Conservation (phyloP, 2,329 filamentous ascomycete genomes). For the Thielaviopsis ethacetica region DNA sequence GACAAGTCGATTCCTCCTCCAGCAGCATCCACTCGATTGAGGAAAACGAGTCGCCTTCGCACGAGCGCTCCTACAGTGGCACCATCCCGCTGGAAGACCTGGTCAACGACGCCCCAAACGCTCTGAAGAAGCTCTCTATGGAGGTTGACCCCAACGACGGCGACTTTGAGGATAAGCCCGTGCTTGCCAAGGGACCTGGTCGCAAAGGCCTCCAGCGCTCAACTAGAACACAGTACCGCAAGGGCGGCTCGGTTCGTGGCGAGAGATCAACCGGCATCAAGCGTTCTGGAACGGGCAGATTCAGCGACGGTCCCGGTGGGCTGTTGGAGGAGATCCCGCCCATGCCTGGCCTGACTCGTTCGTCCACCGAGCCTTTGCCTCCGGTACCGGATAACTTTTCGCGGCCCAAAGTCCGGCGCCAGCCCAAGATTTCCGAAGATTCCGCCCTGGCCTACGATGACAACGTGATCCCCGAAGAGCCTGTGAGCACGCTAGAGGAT, state of each 20-base stretch:
- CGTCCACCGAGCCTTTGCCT: conserved; percentile 50
- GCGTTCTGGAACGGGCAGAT: conserved; percentile 32
- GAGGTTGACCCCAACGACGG: conserved; percentile 36
- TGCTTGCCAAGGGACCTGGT: conserved; percentile 58
- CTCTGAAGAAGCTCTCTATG: conserved; percentile 53
- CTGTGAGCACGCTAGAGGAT: background rate
- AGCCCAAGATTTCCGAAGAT: conserved; percentile 34
- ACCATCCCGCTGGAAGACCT: conserved; percentile 59
- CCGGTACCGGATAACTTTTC: conserved; percentile 40
- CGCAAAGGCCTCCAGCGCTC: conserved; percentile 69
- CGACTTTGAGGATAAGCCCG: conserved; percentile 50
- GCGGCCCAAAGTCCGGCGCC: conserved; percentile 34
- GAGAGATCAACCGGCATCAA: conserved; percentile 62
- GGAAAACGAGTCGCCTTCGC: conserved; percentile 63
- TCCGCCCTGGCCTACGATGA: conserved; percentile 14
- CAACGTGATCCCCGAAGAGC: background rate
- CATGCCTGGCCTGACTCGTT: conserved; percentile 34
- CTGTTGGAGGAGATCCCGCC: conserved; percentile 19
- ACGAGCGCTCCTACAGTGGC: conserved; percentile 42
- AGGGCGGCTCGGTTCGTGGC: conserved; percentile 65
- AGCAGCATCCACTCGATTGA: conserved; percentile 54
- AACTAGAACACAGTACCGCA: conserved; percentile 80
- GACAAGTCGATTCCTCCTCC: conserved; percentile 65
- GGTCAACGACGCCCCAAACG: conserved; percentile 59
- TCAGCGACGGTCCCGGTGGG: conserved; percentile 19